Conservation (phyloP, 768 basidiomycete species). For the Rhizopogon salebrosus region DNA sequence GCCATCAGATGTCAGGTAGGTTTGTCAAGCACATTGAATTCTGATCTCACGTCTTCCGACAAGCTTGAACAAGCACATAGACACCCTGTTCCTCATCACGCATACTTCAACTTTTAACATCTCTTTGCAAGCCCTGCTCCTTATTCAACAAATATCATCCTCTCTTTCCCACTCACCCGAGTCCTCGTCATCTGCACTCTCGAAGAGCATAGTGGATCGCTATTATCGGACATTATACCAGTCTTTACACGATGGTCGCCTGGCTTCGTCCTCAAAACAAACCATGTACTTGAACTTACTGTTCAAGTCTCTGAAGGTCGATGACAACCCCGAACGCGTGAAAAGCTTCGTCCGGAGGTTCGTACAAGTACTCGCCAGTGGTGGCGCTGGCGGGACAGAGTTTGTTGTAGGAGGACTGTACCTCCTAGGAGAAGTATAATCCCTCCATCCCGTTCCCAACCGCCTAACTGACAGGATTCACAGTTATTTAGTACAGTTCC, state of each 20-base stretch:
- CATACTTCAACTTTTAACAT: constrained; percentile 97
- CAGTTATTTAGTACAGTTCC: constrained; percentile 50
- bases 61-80: constrained; percentile 82
- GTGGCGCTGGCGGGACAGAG: constrained; percentile 71
- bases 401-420: constrained; percentile 88
- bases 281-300: constrained; percentile 95
- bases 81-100: constrained; percentile 91
- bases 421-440: constrained; percentile 78
- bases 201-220: constrained; percentile 52
- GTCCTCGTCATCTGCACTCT: constrained; percentile 32
- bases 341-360: constrained; percentile 81
- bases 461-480: background rate
- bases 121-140: constrained; percentile 83
- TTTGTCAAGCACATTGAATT: constrained; percentile 3
- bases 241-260: constrained; percentile 79
- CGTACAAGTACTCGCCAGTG: constrained; percentile 70
- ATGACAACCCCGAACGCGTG: constrained; percentile 52
- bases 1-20: constrained; percentile 59
- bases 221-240: constrained; percentile 85
- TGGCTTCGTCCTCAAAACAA: constrained; percentile 84
- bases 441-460: background rate
- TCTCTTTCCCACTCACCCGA: constrained; percentile 41
- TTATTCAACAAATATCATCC: constrained; percentile 79
- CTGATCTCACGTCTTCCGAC: constrained; percentile 2
- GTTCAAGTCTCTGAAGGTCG: constrained; percentile 83